Percentiles rank a stretch among this genome's conserved stretches.
These are phyloP conservation scores for Boletus sp. DNA, from an alignment of 1,284 basidiomycete species.

Conservation along the genomic window DNA sequence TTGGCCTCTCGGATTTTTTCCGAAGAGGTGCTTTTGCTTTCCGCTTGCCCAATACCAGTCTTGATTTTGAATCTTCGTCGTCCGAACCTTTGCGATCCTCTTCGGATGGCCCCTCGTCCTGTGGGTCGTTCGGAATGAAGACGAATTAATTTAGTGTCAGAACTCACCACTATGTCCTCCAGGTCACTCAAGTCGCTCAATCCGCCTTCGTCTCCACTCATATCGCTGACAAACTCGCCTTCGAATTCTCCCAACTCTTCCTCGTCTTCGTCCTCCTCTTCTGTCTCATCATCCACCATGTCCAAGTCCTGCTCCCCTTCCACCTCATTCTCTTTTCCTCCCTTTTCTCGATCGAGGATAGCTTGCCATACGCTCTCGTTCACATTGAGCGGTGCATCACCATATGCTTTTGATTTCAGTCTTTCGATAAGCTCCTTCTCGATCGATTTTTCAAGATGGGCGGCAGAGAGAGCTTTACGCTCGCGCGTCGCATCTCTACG, in stretches of 20 bases:
- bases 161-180: constrained; percentile 61
- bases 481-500: constrained; percentile 92
- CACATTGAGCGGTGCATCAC: constrained; percentile 96
- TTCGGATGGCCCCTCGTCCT: constrained; percentile 16
- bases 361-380: constrained; percentile 97
- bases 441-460: constrained; percentile 90
- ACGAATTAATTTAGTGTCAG: constrained; percentile 2
- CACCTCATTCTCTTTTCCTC: constrained; percentile 42
- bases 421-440: constrained; percentile 96
- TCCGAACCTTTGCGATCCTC: constrained; percentile 36
- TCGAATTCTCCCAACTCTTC: constrained; percentile 58
- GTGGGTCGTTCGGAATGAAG: background rate
- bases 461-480: constrained; percentile 92
- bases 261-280: constrained; percentile 47
- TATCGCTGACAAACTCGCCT: constrained; percentile 84
- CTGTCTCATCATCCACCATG: constrained; percentile 47
- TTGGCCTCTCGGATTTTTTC: constrained; percentile 56
- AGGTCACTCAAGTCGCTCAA: constrained; percentile 72
- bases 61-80: constrained; percentile 40
- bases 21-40: constrained; percentile 49
- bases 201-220: constrained; percentile 61
- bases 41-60: constrained; percentile 60
- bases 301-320: constrained; percentile 48
- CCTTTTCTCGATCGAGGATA: constrained; percentile 77
- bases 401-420: constrained; percentile 94